These are phyloP conservation scores for Penicillium thymicola DNA, from an alignment of 2,329 filamentous ascomycete genomes.

Conservation along the genomic window DNA sequence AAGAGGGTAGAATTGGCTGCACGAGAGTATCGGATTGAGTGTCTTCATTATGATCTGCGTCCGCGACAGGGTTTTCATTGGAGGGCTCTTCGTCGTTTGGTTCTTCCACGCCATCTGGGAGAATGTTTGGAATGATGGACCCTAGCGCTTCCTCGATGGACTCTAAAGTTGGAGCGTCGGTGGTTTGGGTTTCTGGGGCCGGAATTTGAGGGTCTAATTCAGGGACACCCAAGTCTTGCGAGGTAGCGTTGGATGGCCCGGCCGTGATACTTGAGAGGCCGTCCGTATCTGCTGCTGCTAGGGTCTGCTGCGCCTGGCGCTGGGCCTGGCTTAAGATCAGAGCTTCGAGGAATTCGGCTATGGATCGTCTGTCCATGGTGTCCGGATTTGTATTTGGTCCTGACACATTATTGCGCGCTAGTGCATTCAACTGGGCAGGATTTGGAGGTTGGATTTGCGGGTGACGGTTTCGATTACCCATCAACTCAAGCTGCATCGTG, in stretches of 20 bases:
- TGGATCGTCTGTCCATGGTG: conserved; percentile 26
- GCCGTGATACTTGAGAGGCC: conserved; percentile 22
- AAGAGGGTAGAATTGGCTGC: conserved; percentile 17
- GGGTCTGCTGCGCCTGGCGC: conserved; percentile 15
- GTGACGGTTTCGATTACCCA: conserved; percentile 32
- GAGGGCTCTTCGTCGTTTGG: conserved; percentile 22
- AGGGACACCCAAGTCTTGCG: conserved; percentile 9
- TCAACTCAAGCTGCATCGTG: conserved; percentile 44
- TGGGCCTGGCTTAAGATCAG: conserved; percentile 32
- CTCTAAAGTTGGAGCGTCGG: conserved; percentile 4
- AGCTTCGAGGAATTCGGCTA: conserved; percentile 37
- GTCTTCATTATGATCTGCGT: conserved; percentile 9
- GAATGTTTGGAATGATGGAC: conserved; percentile 21
- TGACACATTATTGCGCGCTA: conserved; percentile 13
- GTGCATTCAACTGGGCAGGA: conserved; percentile 13
- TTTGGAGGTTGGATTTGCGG: conserved; percentile 14
- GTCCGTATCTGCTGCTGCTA: conserved; percentile 20
- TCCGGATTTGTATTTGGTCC: conserved; percentile 12
- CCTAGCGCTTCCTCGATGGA: conserved; percentile 9
- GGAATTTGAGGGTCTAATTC: conserved; percentile 7
- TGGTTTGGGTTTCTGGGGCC: conserved; percentile 4
- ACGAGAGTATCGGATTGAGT: conserved; percentile 14
- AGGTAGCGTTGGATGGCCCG: conserved; percentile 14
- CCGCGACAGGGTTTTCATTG: conserved; percentile 11
- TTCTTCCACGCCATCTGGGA: conserved; percentile 34